phyloP scores from a whole-genome alignment of 1,139 yeast species.

The Kodamaea ohmeri region DNA sequence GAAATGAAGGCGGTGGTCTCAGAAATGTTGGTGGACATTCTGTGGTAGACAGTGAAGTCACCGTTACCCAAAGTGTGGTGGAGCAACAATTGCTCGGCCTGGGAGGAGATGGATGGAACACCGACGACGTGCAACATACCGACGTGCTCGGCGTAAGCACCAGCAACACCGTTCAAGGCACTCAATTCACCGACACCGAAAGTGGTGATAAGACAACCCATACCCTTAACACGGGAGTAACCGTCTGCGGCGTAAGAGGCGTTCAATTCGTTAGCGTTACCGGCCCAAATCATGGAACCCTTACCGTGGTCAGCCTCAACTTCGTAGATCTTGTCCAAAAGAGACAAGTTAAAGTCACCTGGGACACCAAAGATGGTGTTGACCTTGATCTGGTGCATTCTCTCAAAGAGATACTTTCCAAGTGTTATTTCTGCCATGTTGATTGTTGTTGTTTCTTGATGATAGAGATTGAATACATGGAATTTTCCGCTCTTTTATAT shows the following conservation, averaged over 20 bases:
- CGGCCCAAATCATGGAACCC: conserved; percentile 56
- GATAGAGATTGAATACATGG: background rate
- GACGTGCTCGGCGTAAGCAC: conserved; percentile 59
- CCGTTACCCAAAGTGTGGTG: conserved; percentile 81
- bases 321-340: conserved; percentile 63
- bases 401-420: conserved; percentile 62
- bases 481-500: conserved; percentile 6
- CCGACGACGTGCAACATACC: conserved; percentile 57
- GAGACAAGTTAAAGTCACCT: conserved; percentile 71
- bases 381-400: conserved; percentile 57
- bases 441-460: conserved; percentile 5
- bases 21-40: conserved; percentile 48
- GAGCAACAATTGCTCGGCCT: conserved; percentile 51
- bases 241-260: conserved; percentile 75
- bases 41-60: conserved; percentile 74
- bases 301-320: conserved; percentile 39
- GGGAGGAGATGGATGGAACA: conserved; percentile 59
- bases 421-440: conserved; percentile 37
- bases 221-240: conserved; percentile 59
- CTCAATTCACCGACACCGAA: conserved; percentile 66
- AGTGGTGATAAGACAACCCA: conserved; percentile 61
- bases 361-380: conserved; percentile 76
- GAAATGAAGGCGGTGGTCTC: conserved; percentile 31
- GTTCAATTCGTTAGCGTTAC: conserved; percentile 69
- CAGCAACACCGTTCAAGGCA: conserved; percentile 60